Base-by-base conservation (phyloP, 1,284 basidiomycete species). In the Cryptococcus maquisensis region DNA sequence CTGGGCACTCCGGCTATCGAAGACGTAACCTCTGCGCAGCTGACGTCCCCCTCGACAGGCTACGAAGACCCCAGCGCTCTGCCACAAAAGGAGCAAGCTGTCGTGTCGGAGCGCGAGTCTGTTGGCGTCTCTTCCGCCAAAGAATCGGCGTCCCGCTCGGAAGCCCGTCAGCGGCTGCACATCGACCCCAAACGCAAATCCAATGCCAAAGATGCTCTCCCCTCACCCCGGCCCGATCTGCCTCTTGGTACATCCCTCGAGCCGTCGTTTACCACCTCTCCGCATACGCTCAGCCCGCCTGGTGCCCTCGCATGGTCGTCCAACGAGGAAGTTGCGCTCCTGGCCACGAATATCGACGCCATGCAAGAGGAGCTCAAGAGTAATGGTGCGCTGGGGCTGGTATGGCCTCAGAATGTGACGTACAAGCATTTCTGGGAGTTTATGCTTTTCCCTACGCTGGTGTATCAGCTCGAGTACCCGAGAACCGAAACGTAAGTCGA, bases 401-500 rank as follows among this genome's bases (percentile, higher is more conserved):
- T 81, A 24, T 98, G 90, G 85, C 95, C 95, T 0, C 78, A 85
- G 47, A 98, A 95, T 70, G 82, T 98, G 61, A 87, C 86, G 0
- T 83, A 85, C 66, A 83, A 81, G 68, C 89, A 94, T 75, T 98
- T 96, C 70, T 82, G 84, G 45, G 84, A 89, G 52, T 99, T 95
- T 74, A 84, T 91, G 74, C 78, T 95, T 48, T 86, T 93, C 45
- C 95, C 96, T 10, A 91, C 92, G 0, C 81, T 99, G 46, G 92
- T 97, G 5, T 99, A 99, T 71, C 90, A 98, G 71, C 81, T 98
- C 48, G 93, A 96, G 72, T 98, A 96, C 72, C 95, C 95, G 5
- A 79, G 94, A 41, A 96, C 92, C 1, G 84, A 88, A 24, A 79
- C 80, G 87, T 89, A 66, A 51, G 82, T 64, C 1, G 20, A 21